A percentile compares a stretch with the other conserved stretches of the same genome.
Evolutionary conservation across 768 basidiomycete genomes (phyloP).

Genomic region (Cystoderma amianthinum): DNA sequence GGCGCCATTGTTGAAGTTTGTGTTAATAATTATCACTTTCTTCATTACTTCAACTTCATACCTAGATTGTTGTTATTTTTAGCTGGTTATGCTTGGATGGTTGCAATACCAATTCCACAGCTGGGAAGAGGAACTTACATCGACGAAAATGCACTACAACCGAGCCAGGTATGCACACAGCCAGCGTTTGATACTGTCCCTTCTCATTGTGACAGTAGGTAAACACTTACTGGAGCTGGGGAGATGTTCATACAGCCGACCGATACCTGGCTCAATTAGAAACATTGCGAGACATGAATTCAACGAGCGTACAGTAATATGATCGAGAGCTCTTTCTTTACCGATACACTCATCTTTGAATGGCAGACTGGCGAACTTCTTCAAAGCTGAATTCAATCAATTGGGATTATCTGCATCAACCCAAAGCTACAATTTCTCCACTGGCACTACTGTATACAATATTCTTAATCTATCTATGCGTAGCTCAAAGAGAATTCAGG

Average conservation of each 20-base stretch:
- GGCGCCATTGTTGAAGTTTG: slow-evolving; percentile 29
- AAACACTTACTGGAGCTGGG: slow-evolving; percentile 89
- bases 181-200: background rate
- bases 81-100: slow-evolving; percentile 77
- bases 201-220: slow-evolving; percentile 48
- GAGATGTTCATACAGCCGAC: slow-evolving; percentile 84
- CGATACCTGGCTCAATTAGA: slow-evolving; percentile 69
- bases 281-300: slow-evolving; percentile 50
- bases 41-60: slow-evolving; percentile 6
- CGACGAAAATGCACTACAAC: slow-evolving; percentile 94
- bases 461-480: too few species aligned
- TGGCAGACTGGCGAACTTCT: slow-evolving; percentile 55
- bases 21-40: background rate
- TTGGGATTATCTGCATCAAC: slow-evolving; percentile 66
- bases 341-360: background rate
- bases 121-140: slow-evolving; percentile 73
- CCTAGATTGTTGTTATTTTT: slow-evolving; percentile 52
- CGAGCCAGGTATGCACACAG: slow-evolving; percentile 60
- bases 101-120: slow-evolving; percentile 60
- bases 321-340: background rate
- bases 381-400: slow-evolving; percentile 61
- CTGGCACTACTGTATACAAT: slow-evolving; percentile 2
- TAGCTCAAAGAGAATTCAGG: too few species aligned
- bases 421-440: slow-evolving; percentile 56
- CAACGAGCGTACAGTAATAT: slow-evolving; percentile 68